A percentile compares a stretch with the other conserved stretches of the same genome.
Evolutionary conservation across 495 filamentous ascomycete genomes (phyloP).

Genomic region (Penicillium bialowiezense): DNA sequence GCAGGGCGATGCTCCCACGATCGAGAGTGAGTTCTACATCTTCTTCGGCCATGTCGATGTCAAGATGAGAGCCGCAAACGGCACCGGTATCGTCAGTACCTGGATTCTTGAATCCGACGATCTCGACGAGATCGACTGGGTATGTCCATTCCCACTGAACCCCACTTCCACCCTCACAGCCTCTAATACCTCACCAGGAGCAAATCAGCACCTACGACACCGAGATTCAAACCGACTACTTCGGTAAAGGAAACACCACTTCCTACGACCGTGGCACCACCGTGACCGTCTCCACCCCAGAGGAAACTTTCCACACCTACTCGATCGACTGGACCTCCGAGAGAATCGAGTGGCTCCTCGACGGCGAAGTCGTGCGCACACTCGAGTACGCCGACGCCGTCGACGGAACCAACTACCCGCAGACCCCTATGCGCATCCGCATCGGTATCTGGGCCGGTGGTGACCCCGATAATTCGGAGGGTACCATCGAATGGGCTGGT

Average conservation of each 20-base stretch:
- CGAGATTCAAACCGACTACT: constrained; percentile 87
- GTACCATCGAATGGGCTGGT: constrained; percentile 73
- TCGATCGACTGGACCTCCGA: constrained; percentile 78
- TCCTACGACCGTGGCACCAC: constrained; percentile 71
- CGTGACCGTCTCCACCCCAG: constrained; percentile 57
- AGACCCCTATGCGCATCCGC: constrained; percentile 85
- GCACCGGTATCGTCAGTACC: constrained; percentile 74
- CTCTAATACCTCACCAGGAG: constrained; percentile 28
- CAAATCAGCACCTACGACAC: constrained; percentile 57
- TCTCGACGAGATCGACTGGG: constrained; percentile 94
- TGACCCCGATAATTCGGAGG: constrained; percentile 63
- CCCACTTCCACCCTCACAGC: neutral
- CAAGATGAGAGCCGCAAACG: constrained; percentile 67
- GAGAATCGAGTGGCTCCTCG: constrained; percentile 76
- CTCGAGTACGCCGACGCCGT: constrained; percentile 57
- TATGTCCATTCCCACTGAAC: constrained; percentile 38
- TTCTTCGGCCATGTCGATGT: constrained; percentile 78
- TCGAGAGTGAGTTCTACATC: constrained; percentile 74
- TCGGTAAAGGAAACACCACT: constrained; percentile 81
- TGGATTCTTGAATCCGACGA: constrained; percentile 83
- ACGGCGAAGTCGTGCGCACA: constrained; percentile 72
- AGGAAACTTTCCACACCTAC: constrained; percentile 76
- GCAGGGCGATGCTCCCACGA: constrained; percentile 69
- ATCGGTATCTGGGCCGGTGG: constrained; percentile 88
- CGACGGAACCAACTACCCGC: constrained; percentile 74